Base-by-base conservation (phyloP, 225 moss, liverwort and hornwort genomes). In the Pleurozium schreberi region DNA sequence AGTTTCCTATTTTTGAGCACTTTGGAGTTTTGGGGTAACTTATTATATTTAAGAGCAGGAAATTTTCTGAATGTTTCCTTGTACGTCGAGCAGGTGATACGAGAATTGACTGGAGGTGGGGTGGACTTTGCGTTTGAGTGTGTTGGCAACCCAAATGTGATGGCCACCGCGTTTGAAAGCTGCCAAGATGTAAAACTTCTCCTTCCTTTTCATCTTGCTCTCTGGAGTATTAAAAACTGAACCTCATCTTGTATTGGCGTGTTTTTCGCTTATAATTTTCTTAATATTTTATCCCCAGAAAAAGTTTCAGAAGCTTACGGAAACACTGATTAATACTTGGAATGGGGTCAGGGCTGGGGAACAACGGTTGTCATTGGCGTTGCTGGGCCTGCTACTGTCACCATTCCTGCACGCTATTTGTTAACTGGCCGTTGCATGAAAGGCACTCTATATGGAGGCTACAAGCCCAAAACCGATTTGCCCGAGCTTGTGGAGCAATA, bases 71-170 rank as follows among this genome's bases (percentile, higher is more conserved):
- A 58, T 52, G 27, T 71, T 87, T 11, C 57, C 42, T 86, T 47
- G 6, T 33, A 26, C 70, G 64, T 50, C 31, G 83, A 42, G 66
- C 93, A 99, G 97, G 94, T 94, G 69, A 95, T 99, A 57, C 69
- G 74, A 82, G 94, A 96, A 71, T 85, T 97, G 89, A 95, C 96
- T 52, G 93, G 93, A 60, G 98, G 96, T 58, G 98, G 98, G 25
- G 98, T 99, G 64, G 97, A 99, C 89, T 96, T 94, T 42, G 96
- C 96, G 38, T 99, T 99, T 77, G 98, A 99, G 86, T 97, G 98
- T 62, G 89, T 94, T n/a, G 98, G 97, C 75, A 93, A 88, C 86
- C 89, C 95, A 58, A 90, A 88, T 67, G 85, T 96, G 74, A 99
- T 96, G 93, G 91, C 91, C 75, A 86, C 93, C 40, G 98, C 97